phyloP scores from a whole-genome alignment of 768 basidiomycete genomes.

The Asterophora parasitica region DNA sequence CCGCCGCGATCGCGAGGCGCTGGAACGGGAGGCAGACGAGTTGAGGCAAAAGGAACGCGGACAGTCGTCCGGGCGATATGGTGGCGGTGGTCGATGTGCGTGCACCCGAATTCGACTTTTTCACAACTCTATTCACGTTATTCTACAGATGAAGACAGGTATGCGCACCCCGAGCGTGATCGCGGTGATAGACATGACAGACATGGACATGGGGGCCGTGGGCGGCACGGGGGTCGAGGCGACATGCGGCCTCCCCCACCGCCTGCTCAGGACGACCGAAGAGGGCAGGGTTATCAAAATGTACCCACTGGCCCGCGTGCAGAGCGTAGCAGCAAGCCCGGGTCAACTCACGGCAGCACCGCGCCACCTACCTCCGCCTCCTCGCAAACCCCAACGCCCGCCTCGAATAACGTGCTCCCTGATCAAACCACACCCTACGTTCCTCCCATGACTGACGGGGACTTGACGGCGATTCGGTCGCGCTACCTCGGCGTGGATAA shows the following conservation, averaged over 20 bases:
- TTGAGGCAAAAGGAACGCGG: conserved; percentile 49
- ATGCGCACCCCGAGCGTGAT: conserved; percentile 48
- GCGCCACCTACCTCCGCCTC: conserved; percentile 29
- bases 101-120: conserved; percentile 16
- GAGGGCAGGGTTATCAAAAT: conserved; percentile 48
- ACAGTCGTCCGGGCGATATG: conserved; percentile 35
- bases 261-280: conserved; percentile 26
- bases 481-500: conserved; percentile 93
- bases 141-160: conserved; percentile 48
- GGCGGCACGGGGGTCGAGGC: conserved; percentile 24
- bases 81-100: conserved; percentile 32
- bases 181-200: conserved; percentile 39
- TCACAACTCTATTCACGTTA: conserved; percentile 7
- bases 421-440: conserved; percentile 36
- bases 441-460: conserved; percentile 74
- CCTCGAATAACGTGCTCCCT: conserved; percentile 27
- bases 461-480: conserved; percentile 80
- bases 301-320: conserved; percentile 85
- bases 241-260: conserved; percentile 34
- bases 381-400: conserved; percentile 40
- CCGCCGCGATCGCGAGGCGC: conserved; percentile 55
- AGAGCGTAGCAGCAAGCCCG: conserved; percentile 49
- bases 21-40: conserved; percentile 76
- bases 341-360: conserved; percentile 25
- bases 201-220: conserved; percentile 13